These are phyloP conservation scores for Lippia alba DNA, from an alignment of 305 asterid species.

Conservation along the genomic window DNA sequence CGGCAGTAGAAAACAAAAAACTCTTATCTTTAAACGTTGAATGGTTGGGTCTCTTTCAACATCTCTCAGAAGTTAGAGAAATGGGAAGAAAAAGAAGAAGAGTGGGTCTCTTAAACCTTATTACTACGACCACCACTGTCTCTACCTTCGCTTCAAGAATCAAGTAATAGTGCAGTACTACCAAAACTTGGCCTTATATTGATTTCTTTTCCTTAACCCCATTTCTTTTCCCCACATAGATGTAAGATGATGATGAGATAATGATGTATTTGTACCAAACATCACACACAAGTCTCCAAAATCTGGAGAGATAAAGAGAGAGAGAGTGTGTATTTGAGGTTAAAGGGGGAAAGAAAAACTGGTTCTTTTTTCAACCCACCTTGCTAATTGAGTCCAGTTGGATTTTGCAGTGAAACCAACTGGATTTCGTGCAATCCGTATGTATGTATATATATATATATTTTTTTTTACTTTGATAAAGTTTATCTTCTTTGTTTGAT, in stretches of 20 bases:
- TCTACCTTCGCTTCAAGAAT: conserved; percentile 16
- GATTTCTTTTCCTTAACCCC: conserved; percentile 23
- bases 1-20: conserved; percentile 35
- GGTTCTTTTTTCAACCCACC: conserved; percentile 43
- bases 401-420: conserved; percentile 57
- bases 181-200: conserved; percentile 29
- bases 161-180: not conserved
- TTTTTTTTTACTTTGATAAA: conserved; percentile 42
- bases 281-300: conserved; percentile 44
- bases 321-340: not conserved
- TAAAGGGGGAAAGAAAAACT: conserved; percentile 35
- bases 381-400: conserved; percentile 76
- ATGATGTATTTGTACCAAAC: conserved; percentile 60
- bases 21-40: conserved; percentile 36
- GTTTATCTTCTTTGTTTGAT: conserved; percentile 44
- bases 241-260: conserved; percentile 88
- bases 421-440: conserved; percentile 43
- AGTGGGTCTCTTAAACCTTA: conserved; percentile 14
- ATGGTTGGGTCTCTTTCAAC: conserved; percentile 47
- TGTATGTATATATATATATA: conserved; percentile 39
- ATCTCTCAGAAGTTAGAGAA: conserved; percentile 31
- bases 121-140: conserved; percentile 17
- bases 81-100: conserved; percentile 13
- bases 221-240: conserved; percentile 46
- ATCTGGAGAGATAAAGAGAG: conserved; percentile 26